Evolutionary conservation across 1,139 yeast species (phyloP).

Genomic region (Groenewaldozyma sp.): DNA sequence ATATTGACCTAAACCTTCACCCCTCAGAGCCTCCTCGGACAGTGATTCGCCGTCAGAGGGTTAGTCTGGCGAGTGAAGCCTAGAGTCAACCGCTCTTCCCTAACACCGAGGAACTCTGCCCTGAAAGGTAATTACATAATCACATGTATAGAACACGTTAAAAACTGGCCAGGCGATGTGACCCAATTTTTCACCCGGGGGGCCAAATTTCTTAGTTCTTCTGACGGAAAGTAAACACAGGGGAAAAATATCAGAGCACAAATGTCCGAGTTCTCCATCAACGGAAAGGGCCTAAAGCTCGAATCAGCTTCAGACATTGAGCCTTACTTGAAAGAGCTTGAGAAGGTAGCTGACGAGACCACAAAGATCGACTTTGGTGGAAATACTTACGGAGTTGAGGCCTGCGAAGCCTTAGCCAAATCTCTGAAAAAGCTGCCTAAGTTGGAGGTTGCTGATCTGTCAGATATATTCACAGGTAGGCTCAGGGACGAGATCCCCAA

Average conservation of each 20-base stretch:
- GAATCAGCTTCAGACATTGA: slow-evolving; percentile 64
- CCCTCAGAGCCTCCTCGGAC: too few relatives aligned
- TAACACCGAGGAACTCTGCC: too few relatives aligned
- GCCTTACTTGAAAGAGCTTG: slow-evolving; percentile 50
- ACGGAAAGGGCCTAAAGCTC: slow-evolving; percentile 71
- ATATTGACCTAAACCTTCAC: too few relatives aligned
- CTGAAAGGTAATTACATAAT: too few relatives aligned
- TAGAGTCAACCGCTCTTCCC: too few relatives aligned
- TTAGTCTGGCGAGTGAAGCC: too few relatives aligned
- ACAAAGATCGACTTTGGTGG: slow-evolving; percentile 75
- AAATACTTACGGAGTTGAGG: slow-evolving; percentile 88
- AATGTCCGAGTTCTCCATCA: slow-evolving; percentile 39
- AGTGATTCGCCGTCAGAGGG: too few relatives aligned
- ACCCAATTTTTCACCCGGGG: too few relatives aligned
- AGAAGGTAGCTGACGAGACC: slow-evolving; percentile 32
- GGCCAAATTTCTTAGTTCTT: too few relatives aligned
- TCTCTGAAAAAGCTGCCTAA: slow-evolving; percentile 37
- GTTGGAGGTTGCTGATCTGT: slow-evolving; percentile 62
- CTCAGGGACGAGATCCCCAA: slow-evolving; percentile 90
- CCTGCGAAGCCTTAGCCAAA: slow-evolving; percentile 63
- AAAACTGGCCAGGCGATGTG: too few relatives aligned
- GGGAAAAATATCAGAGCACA: slow-evolving; percentile 1
- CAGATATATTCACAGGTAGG: slow-evolving; percentile 91
- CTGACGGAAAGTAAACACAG: too few relatives aligned
- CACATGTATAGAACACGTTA: too few relatives aligned